These are phyloP conservation scores for Colletotrichum sidae DNA, from an alignment of 2,329 filamentous ascomycete genomes.

Conservation along the genomic window DNA sequence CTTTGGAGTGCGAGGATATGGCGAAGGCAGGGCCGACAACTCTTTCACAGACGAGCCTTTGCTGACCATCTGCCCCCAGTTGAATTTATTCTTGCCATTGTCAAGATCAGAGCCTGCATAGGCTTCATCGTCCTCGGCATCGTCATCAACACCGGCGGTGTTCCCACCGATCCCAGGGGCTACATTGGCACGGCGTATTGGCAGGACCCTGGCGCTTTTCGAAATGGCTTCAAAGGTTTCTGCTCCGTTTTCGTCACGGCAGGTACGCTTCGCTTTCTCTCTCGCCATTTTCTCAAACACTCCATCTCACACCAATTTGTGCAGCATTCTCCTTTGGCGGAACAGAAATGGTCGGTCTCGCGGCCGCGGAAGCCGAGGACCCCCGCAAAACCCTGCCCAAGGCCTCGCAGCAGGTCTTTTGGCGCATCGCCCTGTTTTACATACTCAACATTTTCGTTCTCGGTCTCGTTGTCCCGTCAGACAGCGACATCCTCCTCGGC, in stretches of 20 bases:
- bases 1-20: constrained; percentile 76
- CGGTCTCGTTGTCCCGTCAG: constrained; percentile 81
- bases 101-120: constrained; percentile 3
- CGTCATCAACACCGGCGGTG: neutral
- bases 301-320: neutral
- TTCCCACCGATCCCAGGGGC: constrained; percentile 58
- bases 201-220: constrained; percentile 49
- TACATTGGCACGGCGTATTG: constrained; percentile 47
- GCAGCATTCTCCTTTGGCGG: constrained; percentile 80
- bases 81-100: constrained; percentile 72
- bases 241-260: constrained; percentile 81
- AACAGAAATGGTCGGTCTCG: constrained; percentile 81
- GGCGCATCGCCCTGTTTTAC: constrained; percentile 86
- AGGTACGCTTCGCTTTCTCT: neutral
- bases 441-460: constrained; percentile 78
- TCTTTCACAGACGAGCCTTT: constrained; percentile 75
- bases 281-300: too few relatives aligned
- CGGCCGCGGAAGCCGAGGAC: constrained; percentile 82
- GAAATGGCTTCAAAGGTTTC: constrained; percentile 67
- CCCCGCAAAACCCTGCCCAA: constrained; percentile 80
- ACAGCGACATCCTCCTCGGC: constrained; percentile 69
- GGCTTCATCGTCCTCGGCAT: constrained; percentile 8
- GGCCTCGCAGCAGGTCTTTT: constrained; percentile 84
- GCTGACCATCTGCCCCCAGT: constrained; percentile 71
- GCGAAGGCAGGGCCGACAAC: constrained; percentile 72